phyloP scores from a whole-genome alignment of 768 basidiomycete species.

The Lyophyllum atratum region DNA sequence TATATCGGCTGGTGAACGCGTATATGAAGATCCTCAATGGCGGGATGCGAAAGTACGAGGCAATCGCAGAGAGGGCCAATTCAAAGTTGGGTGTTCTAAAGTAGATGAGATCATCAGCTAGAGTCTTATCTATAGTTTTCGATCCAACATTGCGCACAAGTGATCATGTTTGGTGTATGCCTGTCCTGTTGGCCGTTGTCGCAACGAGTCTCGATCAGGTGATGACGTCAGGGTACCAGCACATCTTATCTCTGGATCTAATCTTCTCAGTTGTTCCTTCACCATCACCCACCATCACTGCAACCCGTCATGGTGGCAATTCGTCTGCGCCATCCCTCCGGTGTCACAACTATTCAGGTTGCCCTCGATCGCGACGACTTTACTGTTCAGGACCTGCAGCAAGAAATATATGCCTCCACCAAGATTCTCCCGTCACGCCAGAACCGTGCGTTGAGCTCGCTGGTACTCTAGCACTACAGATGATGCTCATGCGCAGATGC shows the following conservation, averaged over 20 bases:
- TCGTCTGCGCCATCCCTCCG: slow-evolving; percentile 84
- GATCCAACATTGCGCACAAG: too few species aligned
- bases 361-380: slow-evolving; percentile 51
- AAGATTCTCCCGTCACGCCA: slow-evolving; percentile 78
- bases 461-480: slow-evolving; percentile 1
- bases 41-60: slow-evolving; percentile 26
- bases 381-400: slow-evolving; percentile 76
- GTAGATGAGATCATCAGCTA: slow-evolving; percentile 21
- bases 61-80: slow-evolving; percentile 21
- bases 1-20: slow-evolving; percentile 23
- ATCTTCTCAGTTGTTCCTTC: background rate
- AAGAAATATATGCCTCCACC: slow-evolving; percentile 64
- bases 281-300: background rate
- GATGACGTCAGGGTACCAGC: background rate
- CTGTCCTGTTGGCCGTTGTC: too few species aligned
- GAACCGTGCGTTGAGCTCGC: slow-evolving; percentile 57
- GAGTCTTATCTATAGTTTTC: too few species aligned
- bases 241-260: background rate
- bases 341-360: slow-evolving; percentile 76
- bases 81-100: slow-evolving; percentile 9
- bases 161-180: too few species aligned
- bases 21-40: slow-evolving; percentile 23
- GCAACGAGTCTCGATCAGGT: too few species aligned
- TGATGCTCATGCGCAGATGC: background rate
- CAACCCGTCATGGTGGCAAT: slow-evolving; percentile 61